Evolutionary conservation across 306 rosid genomes (phyloP).

Genomic region (Corylus americana): DNA sequence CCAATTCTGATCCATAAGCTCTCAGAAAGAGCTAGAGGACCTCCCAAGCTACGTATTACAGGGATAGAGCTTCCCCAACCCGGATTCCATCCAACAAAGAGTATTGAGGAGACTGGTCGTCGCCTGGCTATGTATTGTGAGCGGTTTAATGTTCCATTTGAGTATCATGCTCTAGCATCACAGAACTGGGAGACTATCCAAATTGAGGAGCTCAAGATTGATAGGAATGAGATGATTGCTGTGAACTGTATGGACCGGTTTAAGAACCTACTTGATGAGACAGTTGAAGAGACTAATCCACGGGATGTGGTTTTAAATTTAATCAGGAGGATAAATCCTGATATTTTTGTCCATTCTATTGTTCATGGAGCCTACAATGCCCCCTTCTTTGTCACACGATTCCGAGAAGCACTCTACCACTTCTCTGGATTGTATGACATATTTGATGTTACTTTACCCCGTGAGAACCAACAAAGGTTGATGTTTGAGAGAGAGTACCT

Average conservation of each 20-base stretch:
- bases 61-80: conserved; percentile 44
- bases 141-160: conserved; percentile 71
- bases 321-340: conserved; percentile 66
- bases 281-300: conserved; percentile 63
- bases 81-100: conserved; percentile 40
- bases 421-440: conserved; percentile 31
- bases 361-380: conserved; percentile 63
- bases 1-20: conserved; percentile 66
- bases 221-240: conserved; percentile 43
- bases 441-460: conserved; percentile 15
- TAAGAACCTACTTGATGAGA: conserved; percentile 60
- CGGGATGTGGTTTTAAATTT: conserved; percentile 55
- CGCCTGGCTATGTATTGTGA: conserved; percentile 39
- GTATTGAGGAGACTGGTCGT: conserved; percentile 39
- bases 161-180: conserved; percentile 59
- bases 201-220: conserved; percentile 54
- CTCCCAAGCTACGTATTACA: conserved; percentile 70
- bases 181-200: conserved; percentile 69
- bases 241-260: conserved; percentile 53
- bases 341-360: conserved; percentile 47
- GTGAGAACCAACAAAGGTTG: conserved; percentile 24
- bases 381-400: conserved; percentile 65
- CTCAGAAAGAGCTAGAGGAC: conserved; percentile 58
- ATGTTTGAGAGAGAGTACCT: conserved; percentile 26
- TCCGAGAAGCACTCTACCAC: conserved; percentile 29